phyloP scores from a whole-genome alignment of 305 asterid genomes.

The Solanum chacoense region DNA sequence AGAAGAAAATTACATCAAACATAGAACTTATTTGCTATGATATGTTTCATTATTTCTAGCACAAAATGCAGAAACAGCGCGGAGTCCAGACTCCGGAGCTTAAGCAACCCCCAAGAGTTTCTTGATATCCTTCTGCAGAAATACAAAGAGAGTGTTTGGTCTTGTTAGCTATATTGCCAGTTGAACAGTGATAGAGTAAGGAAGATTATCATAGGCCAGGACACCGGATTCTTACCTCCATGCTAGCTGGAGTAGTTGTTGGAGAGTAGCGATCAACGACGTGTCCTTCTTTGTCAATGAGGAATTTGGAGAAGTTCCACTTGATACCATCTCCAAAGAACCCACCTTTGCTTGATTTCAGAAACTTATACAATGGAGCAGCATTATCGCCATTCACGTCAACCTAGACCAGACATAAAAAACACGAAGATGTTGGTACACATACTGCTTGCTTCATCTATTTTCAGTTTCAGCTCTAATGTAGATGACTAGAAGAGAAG shows the following conservation, averaged over 20 bases:
- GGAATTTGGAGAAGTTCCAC: constrained; percentile 91
- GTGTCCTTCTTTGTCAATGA: constrained; percentile 64
- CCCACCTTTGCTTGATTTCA: constrained; percentile 82
- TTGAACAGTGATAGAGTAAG: not conserved
- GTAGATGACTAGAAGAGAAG: not conserved
- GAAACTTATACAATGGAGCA: constrained; percentile 65
- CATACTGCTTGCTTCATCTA: too few relatives aligned
- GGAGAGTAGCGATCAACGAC: constrained; percentile 89
- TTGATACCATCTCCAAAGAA: constrained; percentile 63
- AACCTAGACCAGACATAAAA: constrained; percentile 26
- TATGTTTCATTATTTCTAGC: not conserved
- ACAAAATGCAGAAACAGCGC: not conserved
- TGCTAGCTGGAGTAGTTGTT: constrained; percentile 79
- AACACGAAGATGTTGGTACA: not conserved
- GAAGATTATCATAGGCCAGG: not conserved
- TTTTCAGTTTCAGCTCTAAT: not conserved
- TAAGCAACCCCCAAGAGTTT: constrained; percentile 52
- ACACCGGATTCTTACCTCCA: constrained; percentile 40
- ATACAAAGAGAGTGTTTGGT: not conserved
- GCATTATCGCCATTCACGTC: constrained; percentile 71
- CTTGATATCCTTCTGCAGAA: constrained; percentile 77
- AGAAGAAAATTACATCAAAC: not conserved
- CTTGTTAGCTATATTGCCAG: not conserved
- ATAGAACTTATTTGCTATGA: not conserved
- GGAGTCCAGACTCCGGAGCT: not conserved